Evolutionary conservation across 306 rosid species (phyloP), one percentile per base, ranked within the genome.

Genomic region (Dryas alaskensis): DNA sequence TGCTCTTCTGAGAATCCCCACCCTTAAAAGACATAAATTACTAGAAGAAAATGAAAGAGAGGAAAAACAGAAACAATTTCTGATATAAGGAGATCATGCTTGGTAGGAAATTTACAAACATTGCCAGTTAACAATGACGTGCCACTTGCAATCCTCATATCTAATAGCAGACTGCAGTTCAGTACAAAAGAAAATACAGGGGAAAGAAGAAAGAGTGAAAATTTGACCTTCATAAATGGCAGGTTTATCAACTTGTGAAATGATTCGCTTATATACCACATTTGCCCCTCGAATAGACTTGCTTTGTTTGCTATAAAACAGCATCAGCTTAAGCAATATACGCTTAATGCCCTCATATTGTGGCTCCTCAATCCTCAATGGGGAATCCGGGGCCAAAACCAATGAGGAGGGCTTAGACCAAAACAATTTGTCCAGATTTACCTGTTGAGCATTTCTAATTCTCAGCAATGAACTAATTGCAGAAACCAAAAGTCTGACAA

Each of bases 231-330:
- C 87, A 52, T 92, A 95, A 78, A 90, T 95, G 44, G 84, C 90
- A 8, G 97, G 97, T 79, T 81, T 84, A 71, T 92, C 97, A 79
- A 90, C 93, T 84, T 95, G 99, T 0, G 93, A 84, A 72, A 85
- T 31, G 25, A 95, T 87, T 76, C 99, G 80, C 61, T n/a, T 71
- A 77, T 87, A 95, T 1, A 90, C 92, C 8, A 86, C 96, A 82
- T 90, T 92, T 43, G 98, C 99, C 60, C 96, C 97, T 60, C 99
- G 91, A 84, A 95, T 92, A 11, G 95, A 90, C 84, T 52, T 88
- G 88, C 98, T 92, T 82, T 95, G 99, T 76, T 92, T 88, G 79
- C 96, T 88, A 77, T 92, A 95, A 81, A 92, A 95, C 77, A 92
- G 27, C 95, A 90, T 76, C 74, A 95, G 62, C 62, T 68, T 88